phyloP scores from a whole-genome alignment of 1,284 basidiomycete species.

The Xerocomus nothofagi region DNA sequence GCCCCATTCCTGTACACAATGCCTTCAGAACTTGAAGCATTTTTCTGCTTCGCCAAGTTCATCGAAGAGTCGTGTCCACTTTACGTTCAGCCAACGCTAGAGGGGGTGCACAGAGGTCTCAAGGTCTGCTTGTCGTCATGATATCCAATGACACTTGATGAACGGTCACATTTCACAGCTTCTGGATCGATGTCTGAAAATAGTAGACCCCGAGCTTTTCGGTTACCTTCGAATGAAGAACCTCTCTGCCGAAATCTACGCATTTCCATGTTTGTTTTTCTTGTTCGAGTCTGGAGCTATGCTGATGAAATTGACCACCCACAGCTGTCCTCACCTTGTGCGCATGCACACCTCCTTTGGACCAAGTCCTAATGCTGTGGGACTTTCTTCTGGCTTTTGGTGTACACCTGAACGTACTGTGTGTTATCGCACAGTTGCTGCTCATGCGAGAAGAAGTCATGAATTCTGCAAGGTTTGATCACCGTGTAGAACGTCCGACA shows the following conservation, averaged over 20 bases:
- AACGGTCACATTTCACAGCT: constrained; percentile 51
- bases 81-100: constrained; percentile 93
- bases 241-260: constrained; percentile 97
- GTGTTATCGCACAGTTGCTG: constrained; percentile 92
- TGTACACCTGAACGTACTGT: constrained; percentile 93
- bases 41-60: constrained; percentile 92
- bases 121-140: constrained; percentile 56
- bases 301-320: constrained; percentile 1
- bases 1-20: constrained; percentile 96
- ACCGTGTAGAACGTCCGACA: not conserved
- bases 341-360: constrained; percentile 93
- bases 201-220: constrained; percentile 87
- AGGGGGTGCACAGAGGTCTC: constrained; percentile 91
- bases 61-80: constrained; percentile 92
- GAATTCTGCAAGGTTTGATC: constrained; percentile 71
- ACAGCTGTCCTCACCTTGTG: constrained; percentile 93
- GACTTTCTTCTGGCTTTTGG: constrained; percentile 97
- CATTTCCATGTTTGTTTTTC: constrained; percentile 82
- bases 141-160: not conserved
- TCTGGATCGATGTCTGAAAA: constrained; percentile 87
- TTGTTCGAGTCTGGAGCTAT: constrained; percentile 2
- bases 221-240: constrained; percentile 84
- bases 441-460: constrained; percentile 90
- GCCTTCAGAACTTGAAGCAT: constrained; percentile 95
- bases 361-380: constrained; percentile 93